phyloP scores from a whole-genome alignment of 768 basidiomycete genomes.

The Trametes punicea region DNA sequence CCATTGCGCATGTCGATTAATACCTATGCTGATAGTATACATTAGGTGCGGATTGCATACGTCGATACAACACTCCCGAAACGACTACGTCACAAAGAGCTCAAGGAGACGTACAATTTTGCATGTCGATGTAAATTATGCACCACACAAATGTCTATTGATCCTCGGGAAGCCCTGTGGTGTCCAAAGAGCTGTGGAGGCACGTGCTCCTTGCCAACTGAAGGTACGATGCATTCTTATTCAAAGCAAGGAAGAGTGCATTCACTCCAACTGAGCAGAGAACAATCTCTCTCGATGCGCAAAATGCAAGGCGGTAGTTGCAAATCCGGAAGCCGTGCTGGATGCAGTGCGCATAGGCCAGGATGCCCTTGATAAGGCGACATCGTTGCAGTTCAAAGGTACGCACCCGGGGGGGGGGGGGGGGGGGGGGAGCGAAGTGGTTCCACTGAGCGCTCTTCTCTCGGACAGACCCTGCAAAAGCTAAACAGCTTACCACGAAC shows the following conservation, averaged over 20 bases:
- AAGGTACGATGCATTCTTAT: conserved; percentile 41
- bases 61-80: conserved; percentile 78
- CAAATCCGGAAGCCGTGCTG: conserved; percentile 48
- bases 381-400: conserved; percentile 59
- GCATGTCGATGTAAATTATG: conserved; percentile 68
- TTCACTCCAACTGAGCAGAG: conserved; percentile 35
- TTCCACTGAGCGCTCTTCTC: not conserved
- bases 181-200: conserved; percentile 74
- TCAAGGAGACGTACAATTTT: conserved; percentile 78
- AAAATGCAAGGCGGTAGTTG: conserved; percentile 50
- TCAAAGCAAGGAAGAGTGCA: not conserved
- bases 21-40: not conserved
- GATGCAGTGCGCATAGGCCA: conserved; percentile 68
- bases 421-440: too few relatives aligned
- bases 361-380: conserved; percentile 74
- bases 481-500: conserved; percentile 58
- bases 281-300: conserved; percentile 46
- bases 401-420: too few relatives aligned
- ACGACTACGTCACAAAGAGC: conserved; percentile 46
- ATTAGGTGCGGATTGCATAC: conserved; percentile 77
- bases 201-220: conserved; percentile 53
- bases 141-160: conserved; percentile 33
- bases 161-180: conserved; percentile 64
- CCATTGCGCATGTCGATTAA: not conserved
- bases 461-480: conserved; percentile 56